Conservation (phyloP, 2,329 filamentous ascomycete genomes). For the Graphiopsis chlorocephala region DNA sequence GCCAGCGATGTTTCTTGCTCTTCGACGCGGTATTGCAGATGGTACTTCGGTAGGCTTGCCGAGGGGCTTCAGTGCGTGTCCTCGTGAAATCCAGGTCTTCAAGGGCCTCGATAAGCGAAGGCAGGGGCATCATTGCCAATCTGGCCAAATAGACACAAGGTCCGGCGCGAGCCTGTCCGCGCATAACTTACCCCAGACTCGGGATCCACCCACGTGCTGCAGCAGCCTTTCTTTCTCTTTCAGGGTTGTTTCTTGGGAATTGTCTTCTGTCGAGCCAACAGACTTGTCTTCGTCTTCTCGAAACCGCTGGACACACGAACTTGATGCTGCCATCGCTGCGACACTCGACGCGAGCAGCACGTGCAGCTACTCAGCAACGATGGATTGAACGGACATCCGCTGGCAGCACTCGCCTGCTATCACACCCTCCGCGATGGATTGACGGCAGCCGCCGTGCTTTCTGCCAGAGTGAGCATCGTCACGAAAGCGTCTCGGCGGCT, state of each 20-base stretch:
- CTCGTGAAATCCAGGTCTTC: background rate
- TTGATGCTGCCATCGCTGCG: constrained; percentile 16
- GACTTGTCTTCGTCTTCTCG: background rate
- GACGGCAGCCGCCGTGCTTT: constrained; percentile 2
- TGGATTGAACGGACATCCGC: constrained; percentile 14
- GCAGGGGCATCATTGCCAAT: background rate
- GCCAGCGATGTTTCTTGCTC: background rate
- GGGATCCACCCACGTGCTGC: background rate
- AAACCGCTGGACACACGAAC: background rate
- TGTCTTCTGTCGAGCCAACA: background rate
- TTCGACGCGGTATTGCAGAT: background rate
- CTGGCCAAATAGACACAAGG: background rate
- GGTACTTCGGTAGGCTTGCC: background rate
- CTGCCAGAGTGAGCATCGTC: background rate
- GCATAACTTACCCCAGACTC: background rate
- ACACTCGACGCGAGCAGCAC: constrained; percentile 14
- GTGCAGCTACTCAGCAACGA: constrained; percentile 7
- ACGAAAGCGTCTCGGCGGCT: background rate
- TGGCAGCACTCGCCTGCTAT: constrained; percentile 10
- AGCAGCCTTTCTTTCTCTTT: background rate
- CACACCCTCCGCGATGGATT: background rate
- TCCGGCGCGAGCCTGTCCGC: constrained; percentile 3
- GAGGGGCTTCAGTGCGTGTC: background rate
- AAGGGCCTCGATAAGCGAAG: background rate
- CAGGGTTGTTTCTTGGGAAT: background rate